Base-by-base conservation (phyloP, 345 rosid species). In the Gossypium raimondii region DNA sequence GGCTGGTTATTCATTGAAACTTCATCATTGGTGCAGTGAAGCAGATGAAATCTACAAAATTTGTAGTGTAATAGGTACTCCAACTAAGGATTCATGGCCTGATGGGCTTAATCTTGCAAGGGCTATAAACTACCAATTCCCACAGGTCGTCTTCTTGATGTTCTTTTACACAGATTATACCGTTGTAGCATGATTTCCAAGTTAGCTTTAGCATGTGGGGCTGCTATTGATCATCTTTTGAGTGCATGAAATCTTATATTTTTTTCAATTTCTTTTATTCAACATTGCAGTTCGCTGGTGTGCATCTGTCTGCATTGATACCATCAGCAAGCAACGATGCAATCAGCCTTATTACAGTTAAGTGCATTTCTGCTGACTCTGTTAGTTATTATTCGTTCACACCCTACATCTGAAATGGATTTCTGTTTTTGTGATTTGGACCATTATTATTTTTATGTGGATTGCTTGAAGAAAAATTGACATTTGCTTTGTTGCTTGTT, bases 21-120 rank as follows among this genome's bases (percentile, higher is more conserved):
- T 58, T 75, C 7, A 27, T 57, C 41, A 48, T 68, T 75, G 59
- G 3, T 88, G 82, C 90, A 95, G 98, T 79, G 99, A 93, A 83
- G 93, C 88, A 59, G 98, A 95, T 90, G 97, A 95, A 84, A 91
- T 95, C 69, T 89, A 85, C 78, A 95, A 95, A 85, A 93, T 95
- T 78, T 95, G 98, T 84, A 81, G 89, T 73, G 90, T 93, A 62
- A 82, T 95, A 77, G 98, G 98, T 52, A 89, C 84, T 79, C 99
- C 99, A 75, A 88, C 91, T 71, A 72, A 73, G 83, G 87, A 85
- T 59, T 81, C 97, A 20, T 95, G 99, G 99, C 69, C 84, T 72
- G 93, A 92, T 66, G 98, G 99, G 38, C 89, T 91, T 71, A 84
- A 81, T 56, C 97, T 95, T 82, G 97, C 98, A 2, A 86, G 87